These are phyloP conservation scores for Ichthyophthirius multifiliis DNA, from an alignment of 169 alveolate species.

Conservation along the genomic window DNA sequence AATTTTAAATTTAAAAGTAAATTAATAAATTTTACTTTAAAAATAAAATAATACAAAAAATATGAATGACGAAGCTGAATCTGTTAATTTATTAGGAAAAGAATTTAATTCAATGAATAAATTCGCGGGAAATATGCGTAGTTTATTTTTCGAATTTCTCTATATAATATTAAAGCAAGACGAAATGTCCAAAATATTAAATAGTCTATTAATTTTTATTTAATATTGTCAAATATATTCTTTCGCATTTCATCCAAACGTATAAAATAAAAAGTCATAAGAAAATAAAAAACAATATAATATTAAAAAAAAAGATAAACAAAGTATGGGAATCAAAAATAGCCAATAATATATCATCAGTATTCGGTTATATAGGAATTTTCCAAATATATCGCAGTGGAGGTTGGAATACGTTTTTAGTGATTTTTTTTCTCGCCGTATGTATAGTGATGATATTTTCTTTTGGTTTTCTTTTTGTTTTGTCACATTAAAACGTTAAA, in stretches of 20 bases:
- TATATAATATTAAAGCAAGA: background rate
- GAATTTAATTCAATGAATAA: constrained; percentile 3
- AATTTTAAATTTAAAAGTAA: no score
- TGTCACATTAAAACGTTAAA: background rate
- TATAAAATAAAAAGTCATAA: background rate
- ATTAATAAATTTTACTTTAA: no score
- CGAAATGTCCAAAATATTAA: background rate
- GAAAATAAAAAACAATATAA: background rate
- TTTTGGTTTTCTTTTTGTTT: background rate
- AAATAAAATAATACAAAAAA: background rate
- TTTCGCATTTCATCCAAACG: background rate
- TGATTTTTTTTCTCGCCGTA: background rate
- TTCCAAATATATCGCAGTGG: background rate
- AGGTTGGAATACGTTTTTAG: background rate
- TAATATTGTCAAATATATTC: background rate
- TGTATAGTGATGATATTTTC: background rate
- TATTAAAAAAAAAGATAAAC: background rate
- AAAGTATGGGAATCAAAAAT: background rate
- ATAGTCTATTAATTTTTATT: background rate
- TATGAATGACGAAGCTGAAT: background rate
- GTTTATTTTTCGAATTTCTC: constrained; percentile 2
- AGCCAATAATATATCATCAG: background rate
- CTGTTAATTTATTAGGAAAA: background rate
- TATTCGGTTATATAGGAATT: background rate
- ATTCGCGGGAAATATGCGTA: constrained; percentile 5